Evolutionary conservation across 1,139 yeast genomes (phyloP).

Genomic region (Blastobotrys illinoisensis): DNA sequence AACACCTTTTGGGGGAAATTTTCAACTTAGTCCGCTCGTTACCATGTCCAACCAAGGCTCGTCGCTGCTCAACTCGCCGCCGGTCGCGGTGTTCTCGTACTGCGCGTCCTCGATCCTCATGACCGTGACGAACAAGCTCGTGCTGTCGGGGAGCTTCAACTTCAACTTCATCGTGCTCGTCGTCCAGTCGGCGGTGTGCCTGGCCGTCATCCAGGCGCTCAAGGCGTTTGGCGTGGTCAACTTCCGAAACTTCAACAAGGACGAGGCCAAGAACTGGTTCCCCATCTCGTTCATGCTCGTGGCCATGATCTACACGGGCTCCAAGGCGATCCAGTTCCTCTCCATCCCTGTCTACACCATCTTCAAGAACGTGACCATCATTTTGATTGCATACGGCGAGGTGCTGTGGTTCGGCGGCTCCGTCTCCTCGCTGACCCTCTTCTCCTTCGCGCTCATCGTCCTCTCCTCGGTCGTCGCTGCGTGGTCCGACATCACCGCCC

Average conservation of each 20-base stretch:
- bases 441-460: conserved; percentile 86
- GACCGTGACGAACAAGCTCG: conserved; percentile 98
- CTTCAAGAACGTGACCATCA: conserved; percentile 94
- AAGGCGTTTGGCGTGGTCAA: conserved; percentile 72
- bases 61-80: conserved; percentile 27
- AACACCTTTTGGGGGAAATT: too few relatives aligned
- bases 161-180: conserved; percentile 80
- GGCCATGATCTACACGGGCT: conserved; percentile 91
- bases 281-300: conserved; percentile 89
- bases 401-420: conserved; percentile 94
- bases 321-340: conserved; percentile 87
- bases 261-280: conserved; percentile 87
- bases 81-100: conserved; percentile 78
- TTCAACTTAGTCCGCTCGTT: not conserved
- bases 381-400: conserved; percentile 96
- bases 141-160: conserved; percentile 75
- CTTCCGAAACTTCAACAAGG: conserved; percentile 76
- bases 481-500: conserved; percentile 65
- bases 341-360: conserved; percentile 95
- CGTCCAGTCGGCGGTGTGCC: conserved; percentile 58
- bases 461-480: conserved; percentile 90
- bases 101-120: conserved; percentile 89
- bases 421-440: conserved; percentile 84
- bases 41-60: conserved; percentile 1
- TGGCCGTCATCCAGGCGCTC: conserved; percentile 61